These are phyloP conservation scores for Trichothecium roseum DNA, from an alignment of 2,329 filamentous ascomycete genomes.

Conservation along the genomic window DNA sequence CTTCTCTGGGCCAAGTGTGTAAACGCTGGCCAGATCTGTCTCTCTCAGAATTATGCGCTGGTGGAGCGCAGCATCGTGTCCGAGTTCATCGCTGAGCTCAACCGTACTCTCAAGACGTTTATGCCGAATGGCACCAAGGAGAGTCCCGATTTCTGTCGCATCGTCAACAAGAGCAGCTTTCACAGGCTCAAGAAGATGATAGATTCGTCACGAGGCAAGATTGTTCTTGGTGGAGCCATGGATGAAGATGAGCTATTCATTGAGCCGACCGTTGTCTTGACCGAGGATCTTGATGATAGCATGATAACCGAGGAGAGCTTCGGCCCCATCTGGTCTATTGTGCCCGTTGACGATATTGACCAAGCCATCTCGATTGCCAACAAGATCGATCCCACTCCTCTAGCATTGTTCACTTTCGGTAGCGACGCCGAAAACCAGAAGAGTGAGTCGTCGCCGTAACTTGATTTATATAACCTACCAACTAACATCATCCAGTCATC, in stretches of 20 bases:
- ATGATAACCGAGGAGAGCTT: slow-evolving; percentile 82
- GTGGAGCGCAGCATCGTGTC: slow-evolving; percentile 66
- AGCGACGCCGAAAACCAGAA: slow-evolving; percentile 67
- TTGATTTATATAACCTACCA: not conserved
- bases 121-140: slow-evolving; percentile 72
- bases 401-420: slow-evolving; percentile 80
- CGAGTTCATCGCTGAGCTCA: slow-evolving; percentile 64
- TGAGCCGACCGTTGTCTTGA: slow-evolving; percentile 83
- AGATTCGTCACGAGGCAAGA: slow-evolving; percentile 72
- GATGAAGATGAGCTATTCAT: slow-evolving; percentile 77
- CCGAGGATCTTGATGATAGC: slow-evolving; percentile 60
- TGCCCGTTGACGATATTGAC: slow-evolving; percentile 70
- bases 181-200: slow-evolving; percentile 81
- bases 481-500: slow-evolving; percentile 23
- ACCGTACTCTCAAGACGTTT: slow-evolving; percentile 61
- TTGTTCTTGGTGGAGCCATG: slow-evolving; percentile 76
- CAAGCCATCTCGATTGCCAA: slow-evolving; percentile 78
- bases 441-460: slow-evolving; percentile 34
- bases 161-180: slow-evolving; percentile 75
- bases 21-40: slow-evolving; percentile 84
- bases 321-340: slow-evolving; percentile 79
- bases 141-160: slow-evolving; percentile 69
- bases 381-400: slow-evolving; percentile 68
- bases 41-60: slow-evolving; percentile 86
- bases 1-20: slow-evolving; percentile 82